Base-by-base conservation (phyloP, 1,284 basidiomycete species). In the Takashimella tepidaria region DNA sequence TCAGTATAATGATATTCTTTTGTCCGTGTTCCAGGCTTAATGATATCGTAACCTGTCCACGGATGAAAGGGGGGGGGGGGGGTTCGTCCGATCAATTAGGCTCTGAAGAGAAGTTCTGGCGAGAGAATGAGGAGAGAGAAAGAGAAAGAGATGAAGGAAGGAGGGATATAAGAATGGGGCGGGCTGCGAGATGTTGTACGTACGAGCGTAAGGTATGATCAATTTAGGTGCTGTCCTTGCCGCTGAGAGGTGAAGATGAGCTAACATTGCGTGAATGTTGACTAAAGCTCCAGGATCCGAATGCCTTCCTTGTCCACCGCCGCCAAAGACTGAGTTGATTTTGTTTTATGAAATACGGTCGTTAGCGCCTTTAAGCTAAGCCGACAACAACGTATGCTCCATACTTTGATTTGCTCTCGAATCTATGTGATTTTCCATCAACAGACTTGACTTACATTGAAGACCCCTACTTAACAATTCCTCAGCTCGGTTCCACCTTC, bases 141-240 rank as follows among this genome's bases (percentile, higher is more conserved):
- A n/a, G n/a, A n/a, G n/a, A n/a, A n/a, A n/a, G n/a, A n/a, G n/a
- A n/a, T n/a, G n/a, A n/a, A n/a, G n/a, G n/a, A n/a, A n/a, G n/a
- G n/a, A n/a, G n/a, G n/a, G n/a, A n/a, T n/a, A n/a, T n/a, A n/a
- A n/a, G n/a, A n/a, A n/a, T n/a, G n/a, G n/a, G n/a, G n/a, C n/a
- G 31, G 16, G 31, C 10, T 37, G 31, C 47, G 25, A 49, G 45
- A 49, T 49, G 19, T 43, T n/a, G n/a, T 6, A 78, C 87, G 71
- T 68, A 90, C 88, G 83, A 53, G 90, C 84, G 61, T 86, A 82
- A 0, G 79, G 69, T 1, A 93, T 72, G 23, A 88, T 78, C 4
- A 86, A 67, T 67, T 91, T 93, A 1, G 92, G 92, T 12, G 90
- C 90, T 50, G 80, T 81, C 25, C 87, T 81, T 1, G 90, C 87